Conservation (phyloP, 768 basidiomycete species). For the Tremella mesenterica region DNA sequence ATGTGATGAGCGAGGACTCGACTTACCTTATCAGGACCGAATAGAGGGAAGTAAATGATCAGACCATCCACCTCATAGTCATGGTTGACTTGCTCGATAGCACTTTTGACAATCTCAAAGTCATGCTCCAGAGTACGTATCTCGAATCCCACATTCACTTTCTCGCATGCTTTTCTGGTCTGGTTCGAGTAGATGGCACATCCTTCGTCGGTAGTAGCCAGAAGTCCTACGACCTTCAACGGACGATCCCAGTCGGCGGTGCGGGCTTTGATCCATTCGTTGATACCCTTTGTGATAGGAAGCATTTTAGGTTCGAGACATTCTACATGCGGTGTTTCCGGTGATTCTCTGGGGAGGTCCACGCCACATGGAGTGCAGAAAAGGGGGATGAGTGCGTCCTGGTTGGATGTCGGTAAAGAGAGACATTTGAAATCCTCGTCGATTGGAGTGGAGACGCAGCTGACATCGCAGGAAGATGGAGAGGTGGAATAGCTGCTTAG, state of each 20-base stretch:
- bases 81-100: slow-evolving; percentile 8
- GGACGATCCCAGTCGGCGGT: neutral
- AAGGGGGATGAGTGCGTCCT: no score
- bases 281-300: no score
- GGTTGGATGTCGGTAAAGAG: no score
- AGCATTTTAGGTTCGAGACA: no score
- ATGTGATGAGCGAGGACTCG: neutral
- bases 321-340: no score
- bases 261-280: no score
- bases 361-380: no score
- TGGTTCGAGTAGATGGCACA: slow-evolving; percentile 14
- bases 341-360: no score
- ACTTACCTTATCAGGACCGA: slow-evolving; percentile 4
- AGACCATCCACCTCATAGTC: slow-evolving; percentile 13
- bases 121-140: neutral
- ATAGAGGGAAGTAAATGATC: slow-evolving; percentile 15
- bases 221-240: slow-evolving; percentile 15
- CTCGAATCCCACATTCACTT: slow-evolving; percentile 9
- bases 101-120: slow-evolving; percentile 3
- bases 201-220: slow-evolving; percentile 12
- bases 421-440: no score
- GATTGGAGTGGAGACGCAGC: no score
- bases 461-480: no score
- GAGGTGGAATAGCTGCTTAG: no score
- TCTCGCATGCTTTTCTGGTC: slow-evolving; percentile 1